Base-by-base conservation (phyloP, 176 grass and related monocot genomes). In the Alopecurus myosuroides region DNA sequence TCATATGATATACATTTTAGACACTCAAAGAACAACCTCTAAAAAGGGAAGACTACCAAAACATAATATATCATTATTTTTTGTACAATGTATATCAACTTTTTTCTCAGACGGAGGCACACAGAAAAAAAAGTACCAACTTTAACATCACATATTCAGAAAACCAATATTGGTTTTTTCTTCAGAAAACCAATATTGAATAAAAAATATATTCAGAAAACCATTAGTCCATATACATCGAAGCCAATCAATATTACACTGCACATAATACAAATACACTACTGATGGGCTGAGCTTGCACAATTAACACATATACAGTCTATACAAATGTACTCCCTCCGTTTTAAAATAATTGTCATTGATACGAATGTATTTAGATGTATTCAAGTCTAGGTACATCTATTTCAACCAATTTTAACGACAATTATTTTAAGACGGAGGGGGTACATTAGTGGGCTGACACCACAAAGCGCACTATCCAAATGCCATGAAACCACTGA, bases 181-280 rank as follows among this genome's bases (percentile, higher is more conserved):
- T n/a, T n/a, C n/a, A n/a, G n/a, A n/a, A n/a, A n/a, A n/a, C n/a
- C n/a, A n/a, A n/a, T n/a, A n/a, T n/a, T n/a, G n/a, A n/a, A n/a
- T n/a, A 18, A n/a, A n/a, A n/a, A n/a, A n/a, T n/a, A n/a, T 1
- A 61, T 69, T 74, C 75, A 74, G 23, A 79, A 68, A 83, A 74
- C 62, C 31, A 61, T 31, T 70, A 22, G 17, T 33, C 8, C 19
- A 31, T 18, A 64, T 19, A 67, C 28, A 83, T 66, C 36, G 42
- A 67, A 46, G 46, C 67, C 35, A 73, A 66, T 44, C 79, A 76
- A 76, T 70, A 45, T 64, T 76, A 42, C 67, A 50, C 46, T 60
- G 26, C 56, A 55, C 57, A 45, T 1, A 77, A 72, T 49, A 77
- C 44, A 36, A 3, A 50, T 48, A 79, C 40, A 20, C 13, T 79